Base-by-base conservation (phyloP, 148 eudicot genomes). In the Polygonum maritimum region DNA sequence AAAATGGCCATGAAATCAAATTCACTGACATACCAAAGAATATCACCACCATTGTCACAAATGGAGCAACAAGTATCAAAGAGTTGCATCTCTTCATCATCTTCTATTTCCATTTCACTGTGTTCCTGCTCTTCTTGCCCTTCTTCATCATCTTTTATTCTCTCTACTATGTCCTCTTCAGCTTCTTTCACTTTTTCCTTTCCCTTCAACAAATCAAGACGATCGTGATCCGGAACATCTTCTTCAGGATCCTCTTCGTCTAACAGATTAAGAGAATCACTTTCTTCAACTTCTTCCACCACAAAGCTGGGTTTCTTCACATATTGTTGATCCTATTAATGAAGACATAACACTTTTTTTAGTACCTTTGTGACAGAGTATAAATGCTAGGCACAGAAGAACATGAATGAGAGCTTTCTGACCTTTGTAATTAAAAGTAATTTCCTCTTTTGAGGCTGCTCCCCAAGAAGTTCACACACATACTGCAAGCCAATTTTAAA, bases 11-110 rank as follows among this genome's bases (percentile, higher is more conserved):
- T 65, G 47, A 14, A 38, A 35, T 21, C 38, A 19, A 35, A 35
- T 5, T 16, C 74, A 75, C 39, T 39, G 71, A 76, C 79, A 74
- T 85, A 93, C 98, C 89, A 80, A 77, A 93, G 84, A 80, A 93
- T 74, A 52, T 88, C 84, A 33, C 98, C 98, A 10, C 98, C 98
- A 74, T 93, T 88, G 78, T 90, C 98, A 85, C 98, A 93, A 73
- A 89, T 39, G 44, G 93, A 85, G 79, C 98, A 93, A 31, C 88
- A 90, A 38, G 89, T 78, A 81, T 89, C 98, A 77, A 89, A 93
- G 48, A 83, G 75, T 35, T 80, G 85, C 19, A 86, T 80, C 38
- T 70, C 76, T 0, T 79, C 52, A 0, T 67, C 71, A 35, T 83
- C 86, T 55, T 70, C 76, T 0, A 77, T 52, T 0, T 36, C 71